Evolutionary conservation across 441 rosid genomes (phyloP), one percentile per base, ranked within the genome.

Genomic region (Mallotus repandus): DNA sequence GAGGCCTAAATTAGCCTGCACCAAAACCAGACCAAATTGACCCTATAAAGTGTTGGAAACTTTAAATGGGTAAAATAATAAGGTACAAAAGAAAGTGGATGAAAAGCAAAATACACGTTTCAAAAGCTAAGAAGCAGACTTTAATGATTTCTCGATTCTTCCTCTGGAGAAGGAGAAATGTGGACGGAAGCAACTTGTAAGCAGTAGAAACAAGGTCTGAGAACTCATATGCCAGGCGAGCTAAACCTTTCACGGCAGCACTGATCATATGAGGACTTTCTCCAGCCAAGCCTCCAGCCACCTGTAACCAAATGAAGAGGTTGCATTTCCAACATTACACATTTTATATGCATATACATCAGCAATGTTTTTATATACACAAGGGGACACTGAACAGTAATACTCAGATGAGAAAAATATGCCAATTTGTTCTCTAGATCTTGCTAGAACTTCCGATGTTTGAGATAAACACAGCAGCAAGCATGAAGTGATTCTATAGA

Each of bases 211-310:
- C 78, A 76, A 96, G 97, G 71, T 93, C 99, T 38, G 98, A 86
- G 63, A 96, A 96, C 84, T 96, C 99, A 61, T 96, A 91, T 52
- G 97, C 90, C 82, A 93, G 80, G 74, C 98, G 97, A 76, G 99
- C 97, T 76, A 96, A 81, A 78, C 97, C 99, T 86, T 89, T 96
- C 58, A 89, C 88, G 14, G 98, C 98, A 77, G 98, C 98, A 87
- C 98, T 96, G 78, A 96, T 87, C 97, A 93, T 88, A 80, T 93
- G 96, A 71, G 99, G 98, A 82, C 89, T 86, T 82, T 93, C 96
- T 76, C 97, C 94, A 63, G 97, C 98, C 85, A 96, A 72, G 66
- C 98, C 93, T 82, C 96, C 96, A 83, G 97, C 99, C 54, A 93
- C 92, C 99, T 95, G 79, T 15, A 67, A 72, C 58, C 67, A 74